Conservation (phyloP, 2,329 filamentous ascomycete genomes). For the Exserohilum rostratum region DNA sequence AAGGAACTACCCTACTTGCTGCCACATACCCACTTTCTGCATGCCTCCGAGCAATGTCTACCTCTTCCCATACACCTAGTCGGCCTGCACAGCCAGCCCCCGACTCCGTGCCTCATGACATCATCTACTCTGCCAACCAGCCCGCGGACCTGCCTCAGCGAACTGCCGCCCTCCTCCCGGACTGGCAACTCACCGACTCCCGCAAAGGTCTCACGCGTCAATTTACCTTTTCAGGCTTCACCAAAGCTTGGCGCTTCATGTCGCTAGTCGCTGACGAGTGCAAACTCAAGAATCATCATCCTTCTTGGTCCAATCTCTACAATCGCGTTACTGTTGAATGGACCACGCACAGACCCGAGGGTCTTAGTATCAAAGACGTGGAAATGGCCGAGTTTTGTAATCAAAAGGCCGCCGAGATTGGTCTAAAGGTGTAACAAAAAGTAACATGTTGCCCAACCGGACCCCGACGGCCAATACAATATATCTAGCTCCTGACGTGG, state of each 20-base stretch:
- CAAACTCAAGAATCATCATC: constrained; percentile 42
- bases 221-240: constrained; percentile 39
- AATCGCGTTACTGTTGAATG: constrained; percentile 43
- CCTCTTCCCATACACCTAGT: not conserved
- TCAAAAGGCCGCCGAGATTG: constrained; percentile 34
- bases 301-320: constrained; percentile 44
- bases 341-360: constrained; percentile 46
- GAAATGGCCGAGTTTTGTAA: constrained; percentile 48
- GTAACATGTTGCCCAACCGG: not conserved
- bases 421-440: constrained; percentile 22
- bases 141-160: constrained; percentile 36
- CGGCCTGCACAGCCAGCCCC: not conserved
- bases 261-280: constrained; percentile 41
- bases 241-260: constrained; percentile 45
- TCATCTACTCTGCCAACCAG: constrained; percentile 38
- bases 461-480: not conserved
- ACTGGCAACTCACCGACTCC: constrained; percentile 34
- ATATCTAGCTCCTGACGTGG: not conserved
- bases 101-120: constrained; percentile 8
- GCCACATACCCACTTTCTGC: not conserved
- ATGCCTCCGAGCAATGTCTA: constrained; percentile 15
- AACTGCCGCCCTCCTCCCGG: constrained; percentile 25
- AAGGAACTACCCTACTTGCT: not conserved
- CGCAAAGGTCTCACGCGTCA: constrained; percentile 34
- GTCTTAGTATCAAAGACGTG: constrained; percentile 44